phyloP scores from a whole-genome alignment of 2,329 filamentous ascomycete species.

The Sphaerulina musiva region DNA sequence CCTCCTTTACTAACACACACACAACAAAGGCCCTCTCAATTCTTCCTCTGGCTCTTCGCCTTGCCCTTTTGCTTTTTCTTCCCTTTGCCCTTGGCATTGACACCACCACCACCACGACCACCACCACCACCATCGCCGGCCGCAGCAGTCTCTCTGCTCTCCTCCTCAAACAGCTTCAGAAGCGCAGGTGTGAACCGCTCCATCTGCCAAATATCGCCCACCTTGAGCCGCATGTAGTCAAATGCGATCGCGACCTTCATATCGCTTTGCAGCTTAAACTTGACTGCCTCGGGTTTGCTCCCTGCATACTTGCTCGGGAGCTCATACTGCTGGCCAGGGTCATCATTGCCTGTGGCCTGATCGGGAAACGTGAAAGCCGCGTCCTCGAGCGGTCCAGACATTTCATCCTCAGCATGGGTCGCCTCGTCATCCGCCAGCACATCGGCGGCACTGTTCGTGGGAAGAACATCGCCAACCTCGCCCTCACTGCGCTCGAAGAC shows the following conservation, averaged over 20 bases:
- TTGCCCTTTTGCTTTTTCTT: conserved; percentile 19
- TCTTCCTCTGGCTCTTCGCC: conserved; percentile 22
- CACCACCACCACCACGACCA: no score
- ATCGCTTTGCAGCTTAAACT: conserved; percentile 41
- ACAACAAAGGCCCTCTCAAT: conserved; percentile 14
- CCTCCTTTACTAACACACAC: no score
- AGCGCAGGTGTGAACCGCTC: conserved; percentile 57
- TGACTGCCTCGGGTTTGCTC: conserved; percentile 22
- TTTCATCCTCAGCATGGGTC: conserved; percentile 13
- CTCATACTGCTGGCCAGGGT: conserved; percentile 19
- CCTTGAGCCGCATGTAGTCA: conserved; percentile 68
- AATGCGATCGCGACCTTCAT: conserved; percentile 67
- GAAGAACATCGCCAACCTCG: conserved; percentile 25
- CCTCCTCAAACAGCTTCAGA: conserved; percentile 50
- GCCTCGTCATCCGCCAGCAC: conserved; percentile 16
- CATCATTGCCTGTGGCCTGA: conserved; percentile 7
- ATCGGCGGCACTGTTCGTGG: conserved; percentile 8
- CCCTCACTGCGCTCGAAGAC: conserved; percentile 41
- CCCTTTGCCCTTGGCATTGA: conserved; percentile 1
- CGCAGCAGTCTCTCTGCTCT: conserved; percentile 25
- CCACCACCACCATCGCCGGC: conserved; percentile 11
- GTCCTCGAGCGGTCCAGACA: conserved; percentile 27
- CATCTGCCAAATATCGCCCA: conserved; percentile 63
- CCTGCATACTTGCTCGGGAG: conserved; percentile 10
- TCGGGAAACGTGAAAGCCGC: conserved; percentile 25